Evolutionary conservation across 441 rosid species (phyloP), one percentile per base, ranked within the genome.

Genomic region (Eutrema salsugineum): DNA sequence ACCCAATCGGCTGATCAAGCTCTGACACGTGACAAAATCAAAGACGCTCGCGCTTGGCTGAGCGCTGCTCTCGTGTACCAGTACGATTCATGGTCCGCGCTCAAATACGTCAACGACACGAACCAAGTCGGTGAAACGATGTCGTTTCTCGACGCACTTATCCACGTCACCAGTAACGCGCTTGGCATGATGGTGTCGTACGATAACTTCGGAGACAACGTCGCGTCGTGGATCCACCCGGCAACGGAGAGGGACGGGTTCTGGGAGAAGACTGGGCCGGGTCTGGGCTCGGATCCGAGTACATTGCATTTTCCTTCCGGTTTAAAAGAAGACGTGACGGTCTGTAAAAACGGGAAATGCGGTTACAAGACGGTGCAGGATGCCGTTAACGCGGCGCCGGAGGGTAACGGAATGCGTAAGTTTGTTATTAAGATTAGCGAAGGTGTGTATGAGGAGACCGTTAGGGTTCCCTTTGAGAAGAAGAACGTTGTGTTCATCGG

Each of bases 401-500:
- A 76, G 16, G 73, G 81, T 20, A 82, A 83, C 38, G 68, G 14
- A 48, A 47, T 19, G 11, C 38, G 70, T 16, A 82, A 71, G 79
- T 92, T 92, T 42, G 94, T 87, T 66, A 84, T 92, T 22, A 71
- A 48, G 66, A 90, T 92, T 20, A 81, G 62, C 61, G 85, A 78
- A 54, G 94, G 97, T 8, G 81, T 85, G 11, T 92, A 92, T 30
- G 83, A 86, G 63, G 97, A 92, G 83, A 90, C 70, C 46, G 89
- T 92, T 49, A 80, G 91, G 79, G 81, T 92, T 71, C 86, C 88
- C 60, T 70, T 88, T 67, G 83, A 78, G 83, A 92, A 87, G 83
- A 88, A 74, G 74, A 86, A 92, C 71, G 88, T 92, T 28, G 94
- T 88, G 54, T 85, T 90, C 47, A 33, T 88, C 16, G 97, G 97